These are phyloP conservation scores for Fusarium musae DNA, from an alignment of 2,329 filamentous ascomycete genomes.

Conservation along the genomic window DNA sequence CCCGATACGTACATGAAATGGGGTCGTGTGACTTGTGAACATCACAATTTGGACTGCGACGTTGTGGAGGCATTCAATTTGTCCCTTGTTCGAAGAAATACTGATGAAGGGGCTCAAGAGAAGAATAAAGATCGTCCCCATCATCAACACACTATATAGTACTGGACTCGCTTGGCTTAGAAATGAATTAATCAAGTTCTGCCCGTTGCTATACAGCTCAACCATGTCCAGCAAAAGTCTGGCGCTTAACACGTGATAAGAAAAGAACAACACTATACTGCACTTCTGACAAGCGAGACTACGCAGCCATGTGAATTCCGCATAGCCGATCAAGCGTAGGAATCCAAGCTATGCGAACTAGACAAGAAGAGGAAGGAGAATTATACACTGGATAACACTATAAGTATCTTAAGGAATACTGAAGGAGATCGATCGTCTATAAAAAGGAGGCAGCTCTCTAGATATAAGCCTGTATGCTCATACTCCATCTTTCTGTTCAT, in stretches of 20 bases:
- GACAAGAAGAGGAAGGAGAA: background rate
- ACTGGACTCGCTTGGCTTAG: accelerated
- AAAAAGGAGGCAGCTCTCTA: background rate
- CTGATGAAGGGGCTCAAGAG: background rate
- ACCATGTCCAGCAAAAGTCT: accelerated
- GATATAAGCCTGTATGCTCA: too few relatives aligned
- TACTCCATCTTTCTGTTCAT: too few relatives aligned
- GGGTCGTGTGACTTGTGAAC: background rate
- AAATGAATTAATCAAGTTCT: accelerated
- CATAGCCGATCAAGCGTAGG: background rate
- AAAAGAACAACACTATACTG: background rate
- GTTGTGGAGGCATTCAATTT: background rate
- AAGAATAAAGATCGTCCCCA: accelerated
- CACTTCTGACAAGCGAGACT: accelerated
- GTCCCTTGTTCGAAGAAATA: background rate
- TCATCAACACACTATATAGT: accelerated
- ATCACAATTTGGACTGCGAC: accelerated
- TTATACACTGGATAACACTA: accelerated
- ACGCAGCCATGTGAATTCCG: background rate
- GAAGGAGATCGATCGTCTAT: background rate
- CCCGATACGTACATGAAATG: background rate
- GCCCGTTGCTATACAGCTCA: accelerated
- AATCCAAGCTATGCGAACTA: background rate
- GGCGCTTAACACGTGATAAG: background rate
- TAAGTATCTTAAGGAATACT: background rate